phyloP scores from a whole-genome alignment of 805 yeast genomes.

The Metschnikowia drakensbergensis region DNA sequence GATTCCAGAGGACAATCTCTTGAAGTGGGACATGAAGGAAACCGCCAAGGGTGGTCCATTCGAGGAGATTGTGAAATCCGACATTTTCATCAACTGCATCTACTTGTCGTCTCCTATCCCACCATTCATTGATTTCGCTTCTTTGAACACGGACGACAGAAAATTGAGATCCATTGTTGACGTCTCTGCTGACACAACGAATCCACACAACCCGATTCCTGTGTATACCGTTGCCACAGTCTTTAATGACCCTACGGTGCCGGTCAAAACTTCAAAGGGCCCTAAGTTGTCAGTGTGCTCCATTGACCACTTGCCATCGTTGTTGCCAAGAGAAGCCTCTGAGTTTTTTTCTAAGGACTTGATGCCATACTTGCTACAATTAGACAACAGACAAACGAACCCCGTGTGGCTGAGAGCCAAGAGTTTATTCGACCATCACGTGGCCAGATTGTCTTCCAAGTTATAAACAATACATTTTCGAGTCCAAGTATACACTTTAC shows the following conservation, averaged over 20 bases:
- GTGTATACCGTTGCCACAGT: slow-evolving; percentile 88
- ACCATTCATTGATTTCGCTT: slow-evolving; percentile 74
- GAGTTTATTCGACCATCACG: slow-evolving; percentile 78
- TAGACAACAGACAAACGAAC: slow-evolving; percentile 76
- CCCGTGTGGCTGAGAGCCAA: slow-evolving; percentile 93
- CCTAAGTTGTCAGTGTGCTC: slow-evolving; percentile 89
- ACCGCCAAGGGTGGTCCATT: slow-evolving; percentile 98
- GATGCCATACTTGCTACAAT: slow-evolving; percentile 80
- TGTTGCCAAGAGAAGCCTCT: slow-evolving; percentile 95
- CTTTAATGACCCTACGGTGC: slow-evolving; percentile 86
- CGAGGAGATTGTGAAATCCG: slow-evolving; percentile 81
- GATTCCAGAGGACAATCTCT: slow-evolving; percentile 75
- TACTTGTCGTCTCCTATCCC: slow-evolving; percentile 91
- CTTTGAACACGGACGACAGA: slow-evolving; percentile 65
- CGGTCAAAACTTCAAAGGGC: slow-evolving; percentile 72
- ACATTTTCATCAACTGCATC: slow-evolving; percentile 93
- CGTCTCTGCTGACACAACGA: slow-evolving; percentile 97
- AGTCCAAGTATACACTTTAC: slow-evolving; percentile 20
- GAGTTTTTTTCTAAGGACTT: slow-evolving; percentile 86
- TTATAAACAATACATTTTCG: background rate
- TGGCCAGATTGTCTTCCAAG: slow-evolving; percentile 51
- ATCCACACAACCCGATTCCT: slow-evolving; percentile 97
- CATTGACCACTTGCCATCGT: slow-evolving; percentile 93
- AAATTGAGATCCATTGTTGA: slow-evolving; percentile 89
- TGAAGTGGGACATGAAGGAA: slow-evolving; percentile 96